Conservation (phyloP, 2,329 filamentous ascomycete genomes). For the Stachybotrys chartarum region DNA sequence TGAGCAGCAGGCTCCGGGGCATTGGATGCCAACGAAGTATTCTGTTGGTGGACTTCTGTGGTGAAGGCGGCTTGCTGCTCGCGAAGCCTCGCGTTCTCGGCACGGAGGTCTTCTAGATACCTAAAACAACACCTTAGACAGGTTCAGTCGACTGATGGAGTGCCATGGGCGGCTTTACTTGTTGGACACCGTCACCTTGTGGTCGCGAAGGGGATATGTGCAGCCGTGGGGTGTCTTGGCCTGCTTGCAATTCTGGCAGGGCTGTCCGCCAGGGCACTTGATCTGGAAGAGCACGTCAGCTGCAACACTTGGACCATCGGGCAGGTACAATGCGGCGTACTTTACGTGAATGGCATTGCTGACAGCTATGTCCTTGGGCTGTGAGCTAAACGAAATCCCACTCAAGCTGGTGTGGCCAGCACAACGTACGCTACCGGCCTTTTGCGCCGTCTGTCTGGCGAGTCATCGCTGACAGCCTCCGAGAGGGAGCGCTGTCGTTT, state of each 20-base stretch:
- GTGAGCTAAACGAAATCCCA: background rate
- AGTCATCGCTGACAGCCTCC: background rate
- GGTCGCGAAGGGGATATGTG: conserved; percentile 16
- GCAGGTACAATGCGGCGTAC: background rate
- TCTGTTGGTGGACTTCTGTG: background rate
- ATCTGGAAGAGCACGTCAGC: conserved; percentile 3
- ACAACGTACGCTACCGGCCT: background rate
- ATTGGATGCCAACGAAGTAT: conserved; percentile 3
- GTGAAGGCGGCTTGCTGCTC: background rate
- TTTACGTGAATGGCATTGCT: background rate
- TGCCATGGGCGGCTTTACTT: conserved; percentile 18
- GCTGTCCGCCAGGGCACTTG: conserved; percentile 24
- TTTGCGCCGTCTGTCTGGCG: background rate
- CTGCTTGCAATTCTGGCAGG: conserved; percentile 23
- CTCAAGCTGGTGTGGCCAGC: background rate
- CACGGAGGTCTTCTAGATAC: conserved; percentile 25
- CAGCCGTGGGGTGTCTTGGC: conserved; percentile 21
- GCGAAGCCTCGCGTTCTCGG: conserved; percentile 18
- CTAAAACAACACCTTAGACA: conserved; percentile 9
- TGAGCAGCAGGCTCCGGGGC: conserved; percentile 7
- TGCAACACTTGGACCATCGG: background rate
- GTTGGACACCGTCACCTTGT: conserved; percentile 2
- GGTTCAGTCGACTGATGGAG: conserved; percentile 6
- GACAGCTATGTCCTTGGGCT: background rate
- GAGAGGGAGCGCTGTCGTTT: background rate